Evolutionary conservation across 2,329 filamentous ascomycete species (phyloP).

Genomic region (Esteya vermicola): DNA sequence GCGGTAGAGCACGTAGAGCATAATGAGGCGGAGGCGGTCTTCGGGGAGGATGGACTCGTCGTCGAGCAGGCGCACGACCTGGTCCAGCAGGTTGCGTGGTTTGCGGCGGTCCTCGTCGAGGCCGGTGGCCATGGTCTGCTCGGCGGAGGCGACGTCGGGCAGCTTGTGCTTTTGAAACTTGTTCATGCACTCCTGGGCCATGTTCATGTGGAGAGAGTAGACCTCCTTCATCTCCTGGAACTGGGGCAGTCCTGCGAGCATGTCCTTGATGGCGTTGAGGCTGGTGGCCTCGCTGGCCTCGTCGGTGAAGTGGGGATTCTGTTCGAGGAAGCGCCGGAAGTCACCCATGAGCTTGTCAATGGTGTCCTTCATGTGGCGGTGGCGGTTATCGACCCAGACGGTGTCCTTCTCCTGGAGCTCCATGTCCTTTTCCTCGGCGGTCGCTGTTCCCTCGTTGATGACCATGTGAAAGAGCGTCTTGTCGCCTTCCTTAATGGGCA

Average conservation of each 20-base stretch:
- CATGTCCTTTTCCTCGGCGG: slow-evolving; percentile 75
- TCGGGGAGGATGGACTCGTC: slow-evolving; percentile 57
- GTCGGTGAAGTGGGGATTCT: slow-evolving; percentile 86
- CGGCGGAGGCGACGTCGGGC: slow-evolving; percentile 71
- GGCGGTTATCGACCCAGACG: slow-evolving; percentile 89
- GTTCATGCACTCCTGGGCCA: slow-evolving; percentile 97
- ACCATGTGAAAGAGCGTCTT: slow-evolving; percentile 75
- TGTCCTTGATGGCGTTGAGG: slow-evolving; percentile 87
- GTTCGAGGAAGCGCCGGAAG: slow-evolving; percentile 79
- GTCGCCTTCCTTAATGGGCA: slow-evolving; percentile 77
- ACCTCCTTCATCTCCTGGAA: slow-evolving; percentile 93
- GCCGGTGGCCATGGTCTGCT: slow-evolving; percentile 85
- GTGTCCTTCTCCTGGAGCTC: slow-evolving; percentile 82
- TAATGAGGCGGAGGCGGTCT: slow-evolving; percentile 73
- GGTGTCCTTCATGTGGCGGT: slow-evolving; percentile 95
- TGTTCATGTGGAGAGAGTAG: slow-evolving; percentile 85
- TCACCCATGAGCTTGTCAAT: slow-evolving; percentile 87
- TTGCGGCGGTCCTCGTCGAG: slow-evolving; percentile 86
- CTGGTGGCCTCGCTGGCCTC: slow-evolving; percentile 54
- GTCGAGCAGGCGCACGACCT: slow-evolving; percentile 77
- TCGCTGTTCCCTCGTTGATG: slow-evolving; percentile 57
- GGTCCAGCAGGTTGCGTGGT: slow-evolving; percentile 76
- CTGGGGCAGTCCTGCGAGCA: slow-evolving; percentile 87
- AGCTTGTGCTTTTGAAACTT: slow-evolving; percentile 77
- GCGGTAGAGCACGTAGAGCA: slow-evolving; percentile 74